Evolutionary conservation across 1,284 basidiomycete species (phyloP), one percentile per base, ranked within the genome.

Genomic region (Trichosporon inkin): DNA sequence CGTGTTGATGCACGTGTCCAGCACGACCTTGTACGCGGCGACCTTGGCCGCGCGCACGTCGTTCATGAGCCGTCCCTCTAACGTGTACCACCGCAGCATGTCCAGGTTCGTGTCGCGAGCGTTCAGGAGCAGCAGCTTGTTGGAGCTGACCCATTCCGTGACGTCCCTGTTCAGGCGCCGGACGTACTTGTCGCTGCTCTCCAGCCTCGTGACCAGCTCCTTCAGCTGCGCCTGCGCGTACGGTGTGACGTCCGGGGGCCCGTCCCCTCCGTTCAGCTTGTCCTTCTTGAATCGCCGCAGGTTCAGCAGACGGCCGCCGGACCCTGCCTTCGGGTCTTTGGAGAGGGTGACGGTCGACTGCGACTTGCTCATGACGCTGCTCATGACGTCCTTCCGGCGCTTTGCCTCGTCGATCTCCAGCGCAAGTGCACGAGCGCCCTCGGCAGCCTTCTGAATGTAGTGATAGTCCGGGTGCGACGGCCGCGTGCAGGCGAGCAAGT

Each of bases 391-490:
- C 66, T 87, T 86, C 22, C 92, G 82, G 59, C 92, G 81, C 69
- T 90, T 84, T 41, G 86, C 87, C 72, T 95, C 92, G 68, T 96
- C 95, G 52, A 97, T 89, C 62, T 87, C 86, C 65, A 85, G 81
- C 0, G 92, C 91, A 3, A 94, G 85, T 57, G 85, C 83, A 68
- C 89, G 86, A 72, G 93, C 87, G 68, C 82, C 82, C 62, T 79
- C 78, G 16, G 86, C 85, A 0, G 93, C 91, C 6, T 81, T 73
- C 32, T 81, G 79, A 24, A 94, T 82, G 53, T 82, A 82, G 49
- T 81, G 81, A 71, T 86, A 87, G 76, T 95, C 92, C 0, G 84
- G 81, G 73, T 94, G 91, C 11, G 80, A 78, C 24, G 86, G 84
- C 1, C 87, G 85, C 0, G 93, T 96, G 69, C 86, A 86, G 38